A percentile compares a stretch with the other conserved stretches of the same genome.
Conservation (phyloP, 495 filamentous ascomycete genomes). For the Penicillium arizonense region DNA sequence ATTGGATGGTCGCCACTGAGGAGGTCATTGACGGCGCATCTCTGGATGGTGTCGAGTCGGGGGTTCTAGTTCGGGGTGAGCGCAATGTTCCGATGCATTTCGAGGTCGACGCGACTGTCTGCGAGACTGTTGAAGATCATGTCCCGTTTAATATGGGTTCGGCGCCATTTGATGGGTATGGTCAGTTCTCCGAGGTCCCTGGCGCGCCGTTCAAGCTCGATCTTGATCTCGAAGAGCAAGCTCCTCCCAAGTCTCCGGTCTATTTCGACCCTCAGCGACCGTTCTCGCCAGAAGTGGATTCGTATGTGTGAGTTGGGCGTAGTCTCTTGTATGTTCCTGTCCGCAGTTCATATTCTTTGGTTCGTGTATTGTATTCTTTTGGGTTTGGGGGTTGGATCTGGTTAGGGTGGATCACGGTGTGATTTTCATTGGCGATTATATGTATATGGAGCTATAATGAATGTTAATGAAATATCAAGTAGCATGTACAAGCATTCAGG, state of each 20-base stretch:
- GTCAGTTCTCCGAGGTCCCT: constrained; percentile 20
- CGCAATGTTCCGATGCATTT: not conserved
- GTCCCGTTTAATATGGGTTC: constrained; percentile 25
- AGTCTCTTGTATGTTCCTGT: constrained; percentile 6
- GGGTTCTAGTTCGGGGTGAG: not conserved
- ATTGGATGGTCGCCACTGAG: constrained; percentile 76
- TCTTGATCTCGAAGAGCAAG: not conserved
- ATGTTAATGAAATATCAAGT: not conserved
- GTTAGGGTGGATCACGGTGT: not conserved
- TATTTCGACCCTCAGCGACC: constrained; percentile 34
- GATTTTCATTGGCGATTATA: constrained; percentile 1
- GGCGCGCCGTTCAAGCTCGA: constrained; percentile 24
- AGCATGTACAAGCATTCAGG: not conserved
- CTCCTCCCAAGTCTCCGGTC: constrained; percentile 1
- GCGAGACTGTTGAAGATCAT: not conserved
- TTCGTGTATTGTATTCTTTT: constrained; percentile 9
- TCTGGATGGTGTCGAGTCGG: not conserved
- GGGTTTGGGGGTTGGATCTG: not conserved
- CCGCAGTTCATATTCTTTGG: constrained; percentile 7
- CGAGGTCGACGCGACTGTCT: not conserved
- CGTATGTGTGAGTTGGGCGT: constrained; percentile 32
- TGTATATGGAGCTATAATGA: not conserved
- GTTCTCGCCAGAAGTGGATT: constrained; percentile 33
- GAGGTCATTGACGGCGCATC: constrained; percentile 33
- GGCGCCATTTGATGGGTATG: constrained; percentile 29